A percentile compares a stretch with the other conserved stretches of the same genome.
These are phyloP conservation scores for Metschnikowia sp. DNA, from an alignment of 805 yeast species.

Conservation along the genomic window DNA sequence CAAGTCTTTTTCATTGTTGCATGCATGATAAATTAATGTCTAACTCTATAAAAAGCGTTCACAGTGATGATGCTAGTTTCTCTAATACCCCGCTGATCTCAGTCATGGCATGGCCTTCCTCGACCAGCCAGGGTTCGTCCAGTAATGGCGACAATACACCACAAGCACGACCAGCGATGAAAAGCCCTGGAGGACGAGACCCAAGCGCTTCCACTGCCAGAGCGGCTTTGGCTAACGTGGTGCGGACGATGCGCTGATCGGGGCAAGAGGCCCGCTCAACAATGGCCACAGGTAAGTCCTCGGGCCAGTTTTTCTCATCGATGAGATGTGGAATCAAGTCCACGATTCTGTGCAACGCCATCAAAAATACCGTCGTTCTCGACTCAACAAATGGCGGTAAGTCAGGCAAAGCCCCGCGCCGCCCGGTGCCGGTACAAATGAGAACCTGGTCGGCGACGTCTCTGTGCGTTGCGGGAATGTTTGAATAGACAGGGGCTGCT, in stretches of 20 bases:
- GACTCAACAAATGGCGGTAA: slow-evolving; percentile 69
- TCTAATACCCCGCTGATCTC: slow-evolving; percentile 14
- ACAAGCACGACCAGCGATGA: slow-evolving; percentile 81
- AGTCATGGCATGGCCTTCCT: slow-evolving; percentile 37
- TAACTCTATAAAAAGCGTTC: background rate
- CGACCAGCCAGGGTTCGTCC: slow-evolving; percentile 41
- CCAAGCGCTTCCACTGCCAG: slow-evolving; percentile 75
- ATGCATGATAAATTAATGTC: no score
- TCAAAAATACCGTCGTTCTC: slow-evolving; percentile 81
- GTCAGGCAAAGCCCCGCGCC: slow-evolving; percentile 76
- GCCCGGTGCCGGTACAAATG: slow-evolving; percentile 92
- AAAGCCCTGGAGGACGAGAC: slow-evolving; percentile 87
- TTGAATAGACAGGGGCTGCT: slow-evolving; percentile 78
- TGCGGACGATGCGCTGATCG: slow-evolving; percentile 82
- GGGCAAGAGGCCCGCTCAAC: slow-evolving; percentile 92
- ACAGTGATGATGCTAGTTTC: slow-evolving; percentile 6
- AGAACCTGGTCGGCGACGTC: slow-evolving; percentile 90
- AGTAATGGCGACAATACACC: slow-evolving; percentile 37
- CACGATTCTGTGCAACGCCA: slow-evolving; percentile 79
- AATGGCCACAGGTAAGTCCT: slow-evolving; percentile 72
- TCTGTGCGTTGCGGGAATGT: slow-evolving; percentile 88
- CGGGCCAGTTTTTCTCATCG: slow-evolving; percentile 58
- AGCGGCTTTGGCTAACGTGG: slow-evolving; percentile 62
- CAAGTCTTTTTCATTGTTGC: no score
- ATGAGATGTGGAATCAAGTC: slow-evolving; percentile 49